Percentiles rank a stretch among this genome's conserved stretches.
phyloP scores from a whole-genome alignment of 1,284 basidiomycete genomes.

The Entoloma clypeatum region DNA sequence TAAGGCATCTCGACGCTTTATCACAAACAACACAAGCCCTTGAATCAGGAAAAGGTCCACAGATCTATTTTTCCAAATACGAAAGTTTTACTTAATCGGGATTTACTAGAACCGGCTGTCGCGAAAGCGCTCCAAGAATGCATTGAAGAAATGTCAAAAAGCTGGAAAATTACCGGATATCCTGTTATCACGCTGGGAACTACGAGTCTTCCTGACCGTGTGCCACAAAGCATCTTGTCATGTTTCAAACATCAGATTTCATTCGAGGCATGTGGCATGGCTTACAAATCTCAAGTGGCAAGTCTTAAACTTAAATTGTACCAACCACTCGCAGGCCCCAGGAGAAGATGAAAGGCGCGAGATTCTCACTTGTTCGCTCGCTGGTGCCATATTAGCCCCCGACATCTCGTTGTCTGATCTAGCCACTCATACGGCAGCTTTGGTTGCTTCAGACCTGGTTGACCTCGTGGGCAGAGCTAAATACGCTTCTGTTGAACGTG shows the following conservation, averaged over 20 bases:
- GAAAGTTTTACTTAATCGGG: too few species aligned
- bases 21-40: slow-evolving; percentile 64
- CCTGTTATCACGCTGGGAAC: slow-evolving; percentile 79
- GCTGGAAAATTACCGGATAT: slow-evolving; percentile 57
- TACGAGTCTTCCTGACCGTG: slow-evolving; percentile 62
- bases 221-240: slow-evolving; percentile 65
- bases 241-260: slow-evolving; percentile 88
- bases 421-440: slow-evolving; percentile 89
- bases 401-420: slow-evolving; percentile 77
- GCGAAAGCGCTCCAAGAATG: slow-evolving; percentile 65
- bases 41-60: slow-evolving; percentile 65
- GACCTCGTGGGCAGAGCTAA: slow-evolving; percentile 68
- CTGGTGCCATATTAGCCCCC: slow-evolving; percentile 50
- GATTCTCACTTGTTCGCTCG: slow-evolving; percentile 56
- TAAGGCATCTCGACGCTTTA: slow-evolving; percentile 85
- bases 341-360: slow-evolving; percentile 70
- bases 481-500: slow-evolving; percentile 57
- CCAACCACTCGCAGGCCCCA: slow-evolving; percentile 57
- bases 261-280: slow-evolving; percentile 54
- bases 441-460: slow-evolving; percentile 82
- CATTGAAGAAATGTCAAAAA: slow-evolving; percentile 50
- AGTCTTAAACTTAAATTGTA: slow-evolving; percentile 9
- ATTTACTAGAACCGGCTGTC: slow-evolving; percentile 53
- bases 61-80: background rate
- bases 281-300: too few species aligned